phyloP scores from a whole-genome alignment of 2,329 filamentous ascomycete species.

The Trichoderma sp. region DNA sequence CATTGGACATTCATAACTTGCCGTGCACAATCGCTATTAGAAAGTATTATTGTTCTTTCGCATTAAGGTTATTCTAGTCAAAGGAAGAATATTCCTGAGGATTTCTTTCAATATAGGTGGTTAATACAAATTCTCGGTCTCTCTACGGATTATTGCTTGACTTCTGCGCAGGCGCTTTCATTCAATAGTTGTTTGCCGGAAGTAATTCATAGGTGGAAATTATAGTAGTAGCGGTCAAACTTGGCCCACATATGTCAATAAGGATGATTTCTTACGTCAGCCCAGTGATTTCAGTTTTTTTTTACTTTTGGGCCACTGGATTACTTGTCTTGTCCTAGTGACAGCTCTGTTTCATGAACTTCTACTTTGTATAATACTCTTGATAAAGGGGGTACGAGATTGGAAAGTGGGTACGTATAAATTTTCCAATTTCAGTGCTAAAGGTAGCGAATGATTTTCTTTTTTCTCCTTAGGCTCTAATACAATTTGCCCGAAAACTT shows the following conservation, averaged over 20 bases:
- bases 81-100: background rate
- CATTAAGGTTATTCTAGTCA: no score
- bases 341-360: background rate
- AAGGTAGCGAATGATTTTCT: background rate
- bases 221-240: background rate
- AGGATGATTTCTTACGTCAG: background rate
- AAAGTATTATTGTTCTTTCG: no score
- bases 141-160: background rate
- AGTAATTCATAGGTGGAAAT: background rate
- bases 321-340: background rate
- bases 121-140: background rate
- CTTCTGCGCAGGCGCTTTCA: background rate
- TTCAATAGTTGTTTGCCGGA: background rate
- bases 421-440: background rate
- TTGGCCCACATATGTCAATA: background rate
- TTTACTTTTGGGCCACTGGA: background rate
- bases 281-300: background rate
- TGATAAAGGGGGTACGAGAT: background rate
- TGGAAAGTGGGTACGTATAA: background rate
- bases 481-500: background rate
- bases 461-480: background rate
- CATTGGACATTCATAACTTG: no score
- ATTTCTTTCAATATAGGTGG: background rate
- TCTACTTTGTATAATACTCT: background rate
- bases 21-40: no score